Conservation (phyloP, 768 basidiomycete species). For the Piloderma croceum region DNA sequence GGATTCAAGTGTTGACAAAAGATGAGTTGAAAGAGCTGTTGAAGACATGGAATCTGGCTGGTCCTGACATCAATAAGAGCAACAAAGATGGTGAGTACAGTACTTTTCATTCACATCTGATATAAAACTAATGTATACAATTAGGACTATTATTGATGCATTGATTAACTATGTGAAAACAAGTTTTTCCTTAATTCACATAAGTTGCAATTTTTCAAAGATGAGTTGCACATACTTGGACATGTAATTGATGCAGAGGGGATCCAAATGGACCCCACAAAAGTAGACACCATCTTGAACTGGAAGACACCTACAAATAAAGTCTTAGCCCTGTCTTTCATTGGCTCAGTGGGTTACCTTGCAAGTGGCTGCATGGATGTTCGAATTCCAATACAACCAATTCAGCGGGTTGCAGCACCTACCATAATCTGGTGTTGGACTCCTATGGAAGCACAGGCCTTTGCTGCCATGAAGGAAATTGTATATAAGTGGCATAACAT, state of each 20-base stretch:
- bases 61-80: too few relatives aligned
- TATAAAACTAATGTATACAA: too few relatives aligned
- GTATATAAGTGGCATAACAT: too few relatives aligned
- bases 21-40: too few relatives aligned
- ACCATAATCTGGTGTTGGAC: constrained; percentile 23
- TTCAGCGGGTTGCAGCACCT: constrained; percentile 21
- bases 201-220: constrained; percentile 30
- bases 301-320: constrained; percentile 32
- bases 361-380: constrained; percentile 29
- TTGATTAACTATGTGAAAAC: constrained; percentile 26
- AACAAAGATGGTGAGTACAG: too few relatives aligned
- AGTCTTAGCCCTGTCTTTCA: constrained; percentile 30
- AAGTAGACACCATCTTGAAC: constrained; percentile 31
- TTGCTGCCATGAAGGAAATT: too few relatives aligned
- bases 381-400: constrained; percentile 33
- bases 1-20: too few relatives aligned
- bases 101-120: too few relatives aligned
- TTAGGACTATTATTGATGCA: too few relatives aligned
- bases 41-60: too few relatives aligned
- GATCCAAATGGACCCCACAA: constrained; percentile 39
- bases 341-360: constrained; percentile 26
- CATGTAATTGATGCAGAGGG: constrained; percentile 32
- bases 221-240: constrained; percentile 29
- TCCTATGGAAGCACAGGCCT: constrained; percentile 21
- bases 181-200: constrained; percentile 30